A percentile compares a stretch with the other conserved stretches of the same genome.
These are phyloP conservation scores for Hypoxylon sp. DNA, from an alignment of 2,329 filamentous ascomycete genomes.

Conservation along the genomic window DNA sequence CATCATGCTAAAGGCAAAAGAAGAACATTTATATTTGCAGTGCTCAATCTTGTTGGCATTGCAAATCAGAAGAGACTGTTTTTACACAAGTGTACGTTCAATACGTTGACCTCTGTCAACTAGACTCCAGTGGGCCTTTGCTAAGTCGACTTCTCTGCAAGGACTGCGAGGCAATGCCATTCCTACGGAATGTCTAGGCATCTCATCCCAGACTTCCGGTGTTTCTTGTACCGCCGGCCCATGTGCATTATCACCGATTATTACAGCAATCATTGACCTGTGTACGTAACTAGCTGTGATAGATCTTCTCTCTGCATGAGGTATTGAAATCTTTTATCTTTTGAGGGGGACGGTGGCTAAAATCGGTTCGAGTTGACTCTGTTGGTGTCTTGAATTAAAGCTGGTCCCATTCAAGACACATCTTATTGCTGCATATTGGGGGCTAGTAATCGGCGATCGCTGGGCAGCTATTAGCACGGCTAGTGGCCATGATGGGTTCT, in stretches of 20 bases:
- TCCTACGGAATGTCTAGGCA: neutral
- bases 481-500: constrained; percentile 10
- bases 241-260: neutral
- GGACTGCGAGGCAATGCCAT: neutral
- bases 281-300: neutral
- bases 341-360: constrained; percentile 18
- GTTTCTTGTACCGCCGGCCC: constrained; percentile 27
- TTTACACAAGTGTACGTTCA: neutral
- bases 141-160: neutral
- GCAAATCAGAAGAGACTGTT: neutral
- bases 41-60: neutral
- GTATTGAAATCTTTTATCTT: neutral
- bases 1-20: neutral
- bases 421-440: constrained; percentile 34
- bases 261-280: neutral
- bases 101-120: neutral
- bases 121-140: neutral
- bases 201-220: constrained; percentile 17
- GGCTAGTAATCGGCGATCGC: constrained; percentile 44
- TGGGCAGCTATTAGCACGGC: constrained; percentile 23
- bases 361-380: constrained; percentile 24
- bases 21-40: neutral
- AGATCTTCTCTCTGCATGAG: constrained; percentile 9
- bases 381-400: constrained; percentile 12
- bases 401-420: constrained; percentile 30